These are phyloP conservation scores for Gnaphalium uliginosum DNA, from an alignment of 129 eudicot genomes.

Conservation along the genomic window DNA sequence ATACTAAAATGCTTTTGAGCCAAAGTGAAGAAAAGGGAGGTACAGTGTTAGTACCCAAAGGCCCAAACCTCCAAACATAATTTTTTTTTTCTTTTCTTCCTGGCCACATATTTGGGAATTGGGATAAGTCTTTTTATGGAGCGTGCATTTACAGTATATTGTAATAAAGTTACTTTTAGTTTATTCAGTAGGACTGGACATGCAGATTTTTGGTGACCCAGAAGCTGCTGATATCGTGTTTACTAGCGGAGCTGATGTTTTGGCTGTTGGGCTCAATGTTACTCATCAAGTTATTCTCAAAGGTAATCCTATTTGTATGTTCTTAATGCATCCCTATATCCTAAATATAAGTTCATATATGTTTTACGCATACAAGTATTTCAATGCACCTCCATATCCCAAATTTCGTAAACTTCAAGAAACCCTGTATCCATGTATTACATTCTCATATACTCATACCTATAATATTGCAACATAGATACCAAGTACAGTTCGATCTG, in stretches of 20 bases:
- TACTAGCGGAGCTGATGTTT: slow-evolving; percentile 92
- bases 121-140: no score
- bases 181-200: neutral
- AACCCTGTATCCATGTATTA: neutral
- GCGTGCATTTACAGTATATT: neutral
- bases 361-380: neutral
- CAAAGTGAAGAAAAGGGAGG: neutral
- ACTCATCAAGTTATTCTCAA: slow-evolving; percentile 89
- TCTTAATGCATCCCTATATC: neutral
- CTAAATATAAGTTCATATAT: neutral
- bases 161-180: neutral
- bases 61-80: no score
- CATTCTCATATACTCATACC: neutral
- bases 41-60: no score
- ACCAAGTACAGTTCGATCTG: neutral
- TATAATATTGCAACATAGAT: neutral
- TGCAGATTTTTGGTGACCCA: slow-evolving; percentile 96
- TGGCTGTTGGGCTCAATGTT: slow-evolving; percentile 91
- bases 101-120: no score
- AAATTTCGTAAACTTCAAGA: neutral
- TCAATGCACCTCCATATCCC: neutral
- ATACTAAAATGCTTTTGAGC: neutral
- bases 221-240: slow-evolving; percentile 97
- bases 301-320: slow-evolving; percentile 42
- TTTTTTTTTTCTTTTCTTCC: no score